Percentiles rank a stretch among this genome's conserved stretches.
Conservation (phyloP, 2,329 filamentous ascomycete genomes). For the Cytospora mali region DNA sequence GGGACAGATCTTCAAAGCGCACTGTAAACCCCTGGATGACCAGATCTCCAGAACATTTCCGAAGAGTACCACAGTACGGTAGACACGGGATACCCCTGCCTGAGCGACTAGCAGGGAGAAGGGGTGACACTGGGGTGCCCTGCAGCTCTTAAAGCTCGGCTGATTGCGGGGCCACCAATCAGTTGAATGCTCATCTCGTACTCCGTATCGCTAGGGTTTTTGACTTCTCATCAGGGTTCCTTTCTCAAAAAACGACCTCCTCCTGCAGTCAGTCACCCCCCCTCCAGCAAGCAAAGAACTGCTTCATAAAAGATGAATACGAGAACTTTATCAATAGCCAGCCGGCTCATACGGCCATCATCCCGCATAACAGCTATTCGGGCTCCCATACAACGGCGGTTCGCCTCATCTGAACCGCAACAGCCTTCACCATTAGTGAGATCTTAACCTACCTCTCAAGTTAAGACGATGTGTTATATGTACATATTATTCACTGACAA, state of each 20-base stretch:
- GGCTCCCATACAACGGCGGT: slow-evolving; percentile 21
- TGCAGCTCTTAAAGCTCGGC: slow-evolving; percentile 5
- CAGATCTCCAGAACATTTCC: slow-evolving; percentile 23
- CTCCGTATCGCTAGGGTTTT: neutral
- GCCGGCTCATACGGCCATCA: slow-evolving; percentile 21
- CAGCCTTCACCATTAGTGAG: slow-evolving; percentile 26
- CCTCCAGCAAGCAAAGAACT: neutral
- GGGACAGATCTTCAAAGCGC: slow-evolving; percentile 20
- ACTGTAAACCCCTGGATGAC: slow-evolving; percentile 12
- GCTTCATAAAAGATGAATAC: slow-evolving; percentile 15
- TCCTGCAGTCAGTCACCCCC: neutral
- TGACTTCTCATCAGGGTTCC: slow-evolving; percentile 9
- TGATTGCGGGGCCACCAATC: slow-evolving; percentile 20
- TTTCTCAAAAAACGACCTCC: neutral
- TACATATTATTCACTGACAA: slow-evolving; percentile 11
- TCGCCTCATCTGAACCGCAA: slow-evolving; percentile 31
- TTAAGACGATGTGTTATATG: slow-evolving; percentile 7
- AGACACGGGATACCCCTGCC: too few relatives aligned
- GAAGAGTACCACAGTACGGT: slow-evolving; percentile 7
- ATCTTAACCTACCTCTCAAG: neutral
- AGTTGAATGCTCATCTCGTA: slow-evolving; percentile 7
- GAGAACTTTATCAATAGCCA: slow-evolving; percentile 19
- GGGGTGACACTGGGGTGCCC: too few relatives aligned
- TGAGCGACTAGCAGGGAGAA: too few relatives aligned
- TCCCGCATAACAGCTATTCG: neutral